Base-by-base conservation (phyloP, 768 basidiomycete species). In the Amanita brunnescens region DNA sequence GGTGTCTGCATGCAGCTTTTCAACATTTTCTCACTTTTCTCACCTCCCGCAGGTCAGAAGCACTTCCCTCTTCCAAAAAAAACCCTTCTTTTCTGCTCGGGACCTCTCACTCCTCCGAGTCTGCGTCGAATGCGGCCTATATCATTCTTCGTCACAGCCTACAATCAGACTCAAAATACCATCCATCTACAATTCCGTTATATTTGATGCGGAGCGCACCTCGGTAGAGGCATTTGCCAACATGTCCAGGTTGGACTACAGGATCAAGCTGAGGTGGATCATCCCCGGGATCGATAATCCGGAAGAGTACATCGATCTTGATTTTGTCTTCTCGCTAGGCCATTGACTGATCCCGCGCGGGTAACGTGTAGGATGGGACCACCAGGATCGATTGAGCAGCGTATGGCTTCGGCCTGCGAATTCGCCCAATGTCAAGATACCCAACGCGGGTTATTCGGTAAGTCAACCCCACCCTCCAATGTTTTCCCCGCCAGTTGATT, bases 21-120 rank as follows among this genome's bases (percentile, higher is more conserved):
- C 21, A 30, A 10, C 9, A 2, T 32, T 40, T 7, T 51, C 6
- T 33, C 13, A 21, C 29, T 32, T 21, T 13, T 40, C 9, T 24
- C 52, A 29, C 55, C n/a, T n/a, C n/a, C n/a, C n/a, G 20, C 10
- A 49, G 87, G 37, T 76, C 81, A 35, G 85, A 83, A 52, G 90
- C 87, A 1, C 59, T 73, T 5, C 57, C 6, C 56, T 64, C 6
- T 77, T 90, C 59, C 54, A 61, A 47, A 64, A 69, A 47, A 77
- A 70, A 24, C 75, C 82, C 0, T 91, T 91, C 73, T 93, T 91
- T 63, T 57, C 59, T 2, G 66, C 72, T 1, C 91, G 89, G 90
- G 73, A 90, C 60, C 78, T 80, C 0, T 74, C 70, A 0, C 79
- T 78, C 3, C 70, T 91, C 23, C 65, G 70, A 34, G 49, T 70